phyloP scores from a whole-genome alignment of 345 rosid species.

The Litchi chinensis region DNA sequence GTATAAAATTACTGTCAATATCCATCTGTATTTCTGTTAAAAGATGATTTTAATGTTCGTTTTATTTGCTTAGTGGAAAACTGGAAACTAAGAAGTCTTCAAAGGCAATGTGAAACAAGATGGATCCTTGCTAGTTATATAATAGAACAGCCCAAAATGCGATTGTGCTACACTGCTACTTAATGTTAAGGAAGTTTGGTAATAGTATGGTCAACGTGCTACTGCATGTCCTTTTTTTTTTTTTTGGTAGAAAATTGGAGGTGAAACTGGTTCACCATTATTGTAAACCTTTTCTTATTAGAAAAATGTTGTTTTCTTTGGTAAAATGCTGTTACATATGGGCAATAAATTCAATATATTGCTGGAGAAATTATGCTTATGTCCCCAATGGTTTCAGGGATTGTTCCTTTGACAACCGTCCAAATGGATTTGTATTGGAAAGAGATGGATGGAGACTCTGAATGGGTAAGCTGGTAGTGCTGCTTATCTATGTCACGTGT shows the following conservation, averaged over 20 bases:
- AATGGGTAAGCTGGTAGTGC: slow-evolving; percentile 68
- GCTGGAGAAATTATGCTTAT: slow-evolving; percentile 16
- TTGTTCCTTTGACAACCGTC: slow-evolving; percentile 72
- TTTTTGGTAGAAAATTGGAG: not conserved
- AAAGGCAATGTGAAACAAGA: not conserved
- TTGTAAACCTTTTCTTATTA: not conserved
- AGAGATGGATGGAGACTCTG: slow-evolving; percentile 95
- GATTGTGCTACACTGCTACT: slow-evolving; percentile 14
- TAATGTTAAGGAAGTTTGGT: not conserved
- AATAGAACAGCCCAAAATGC: not conserved
- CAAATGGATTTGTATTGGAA: slow-evolving; percentile 83
- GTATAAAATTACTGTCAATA: not conserved
- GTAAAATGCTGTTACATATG: not conserved
- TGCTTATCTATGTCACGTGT: slow-evolving; percentile 4
- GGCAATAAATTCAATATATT: not conserved
- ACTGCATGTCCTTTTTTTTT: not conserved
- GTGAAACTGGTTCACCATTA: not conserved
- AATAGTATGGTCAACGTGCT: slow-evolving; percentile 2
- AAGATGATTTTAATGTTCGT: not conserved
- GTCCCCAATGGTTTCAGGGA: slow-evolving; percentile 49
- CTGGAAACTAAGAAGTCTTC: slow-evolving; percentile 4
- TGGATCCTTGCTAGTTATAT: not conserved
- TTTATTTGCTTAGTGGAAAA: not conserved
- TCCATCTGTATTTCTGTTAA: not conserved
- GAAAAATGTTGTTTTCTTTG: not conserved